Evolutionary conservation across 164 flowering plant species (phyloP).

Genomic region (Malania oleifera): DNA sequence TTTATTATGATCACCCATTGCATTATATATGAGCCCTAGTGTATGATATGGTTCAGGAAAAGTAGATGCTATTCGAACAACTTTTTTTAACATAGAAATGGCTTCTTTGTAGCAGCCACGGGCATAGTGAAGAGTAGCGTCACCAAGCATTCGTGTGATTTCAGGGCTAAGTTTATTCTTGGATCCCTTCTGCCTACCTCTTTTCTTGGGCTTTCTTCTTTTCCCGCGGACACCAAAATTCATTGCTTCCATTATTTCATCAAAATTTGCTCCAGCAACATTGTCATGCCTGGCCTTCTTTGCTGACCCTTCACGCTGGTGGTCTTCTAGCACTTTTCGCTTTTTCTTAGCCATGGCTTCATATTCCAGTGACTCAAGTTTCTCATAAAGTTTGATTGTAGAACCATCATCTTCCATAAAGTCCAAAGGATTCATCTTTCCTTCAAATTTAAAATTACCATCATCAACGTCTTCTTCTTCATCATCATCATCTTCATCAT

Average conservation of each 20-base stretch:
- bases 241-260: slow-evolving; percentile 58
- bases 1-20: neutral
- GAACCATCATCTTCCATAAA: slow-evolving; percentile 38
- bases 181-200: neutral
- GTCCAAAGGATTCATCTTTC: slow-evolving; percentile 51
- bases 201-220: slow-evolving; percentile 29
- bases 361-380: slow-evolving; percentile 56
- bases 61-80: neutral
- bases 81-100: neutral
- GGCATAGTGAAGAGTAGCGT: neutral
- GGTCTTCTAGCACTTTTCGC: slow-evolving; percentile 37
- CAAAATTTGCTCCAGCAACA: slow-evolving; percentile 30
- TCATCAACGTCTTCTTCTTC: slow-evolving; percentile 31
- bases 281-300: slow-evolving; percentile 51
- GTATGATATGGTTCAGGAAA: neutral
- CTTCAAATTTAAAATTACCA: slow-evolving; percentile 34
- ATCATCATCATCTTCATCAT: slow-evolving; percentile 31
- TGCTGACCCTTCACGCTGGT: slow-evolving; percentile 30
- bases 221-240: slow-evolving; percentile 34
- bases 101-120: neutral
- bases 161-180: neutral
- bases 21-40: neutral
- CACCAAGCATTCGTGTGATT: slow-evolving; percentile 1
- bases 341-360: slow-evolving; percentile 64
- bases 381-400: slow-evolving; percentile 40